Base-by-base conservation (phyloP, 495 filamentous ascomycete genomes). In the Annulohypoxylon bovei region DNA sequence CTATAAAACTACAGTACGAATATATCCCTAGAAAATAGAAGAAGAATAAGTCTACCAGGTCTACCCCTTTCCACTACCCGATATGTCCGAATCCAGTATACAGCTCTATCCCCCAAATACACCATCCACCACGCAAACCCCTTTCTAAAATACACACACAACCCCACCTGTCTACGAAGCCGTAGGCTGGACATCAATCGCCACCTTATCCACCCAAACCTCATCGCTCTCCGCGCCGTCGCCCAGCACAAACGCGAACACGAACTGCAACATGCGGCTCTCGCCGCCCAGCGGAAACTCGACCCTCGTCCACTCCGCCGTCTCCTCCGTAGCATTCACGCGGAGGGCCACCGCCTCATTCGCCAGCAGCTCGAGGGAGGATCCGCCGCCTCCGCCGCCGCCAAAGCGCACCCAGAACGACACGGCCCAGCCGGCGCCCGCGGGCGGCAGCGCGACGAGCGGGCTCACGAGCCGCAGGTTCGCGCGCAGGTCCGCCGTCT, bases 401-500 rank as follows among this genome's bases (percentile, higher is more conserved):
- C 58, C 59, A 30, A 72, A 76, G 5, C 63, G 59, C 47, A 70
- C 66, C 62, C 54, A 70, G 72, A 75, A 76, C 14, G 68, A 50
- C 6, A 76, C 52, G 2, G 62, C 40, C 49, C 72, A 73, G 30
- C 40, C 14, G 18, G 57, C 30, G 2, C 71, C 65, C 1, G 68
- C 52, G 2, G 52, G 49, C 1, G 61, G 68, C 23, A 61, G 60
- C 35, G 61, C 62, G 33, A 72, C 56, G 18, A 76, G 53, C 22
- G 72, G 71, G 42, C 68, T 72, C 0, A 68, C 59, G 4, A 76
- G 68, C 6, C 74, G 65, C 1, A 76, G 68, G 52, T 76, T 76
- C 28, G 72, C 53, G 30, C 46, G 65, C 23, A 74, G 62, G 55
- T 74, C 68, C 4, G 67, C 65, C 1, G 71, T 74, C 42, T 72